Conservation (phyloP, 73 alveolate species). For the Paraurostyla sp. region DNA sequence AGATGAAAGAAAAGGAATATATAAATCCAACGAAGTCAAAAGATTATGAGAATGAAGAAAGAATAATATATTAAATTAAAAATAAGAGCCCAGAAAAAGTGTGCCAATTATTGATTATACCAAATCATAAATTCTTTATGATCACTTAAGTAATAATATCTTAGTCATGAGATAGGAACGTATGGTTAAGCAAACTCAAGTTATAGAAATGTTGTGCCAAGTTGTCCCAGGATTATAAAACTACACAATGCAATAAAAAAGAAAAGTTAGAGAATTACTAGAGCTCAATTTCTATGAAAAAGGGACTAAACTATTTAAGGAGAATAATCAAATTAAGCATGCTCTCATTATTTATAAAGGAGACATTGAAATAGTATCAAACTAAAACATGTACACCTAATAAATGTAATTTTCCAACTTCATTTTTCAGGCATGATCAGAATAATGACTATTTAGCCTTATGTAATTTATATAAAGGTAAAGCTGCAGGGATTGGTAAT, state of each 20-base stretch:
- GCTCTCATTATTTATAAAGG: neutral
- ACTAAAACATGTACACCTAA: neutral
- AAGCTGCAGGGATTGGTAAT: neutral
- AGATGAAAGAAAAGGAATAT: neutral
- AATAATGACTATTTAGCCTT: neutral
- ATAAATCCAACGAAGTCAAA: too few species aligned
- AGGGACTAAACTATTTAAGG: neutral
- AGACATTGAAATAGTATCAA: neutral
- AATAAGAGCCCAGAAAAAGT: too few species aligned
- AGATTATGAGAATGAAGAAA: too few species aligned
- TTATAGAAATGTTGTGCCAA: neutral
- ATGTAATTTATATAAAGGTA: neutral
- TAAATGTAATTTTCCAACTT: neutral
- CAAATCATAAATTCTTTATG: neutral
- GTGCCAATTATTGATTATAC: neutral
- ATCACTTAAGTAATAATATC: neutral
- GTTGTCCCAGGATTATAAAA: neutral
- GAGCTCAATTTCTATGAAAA: neutral
- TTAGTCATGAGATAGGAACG: neutral
- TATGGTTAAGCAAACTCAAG: neutral
- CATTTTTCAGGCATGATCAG: neutral
- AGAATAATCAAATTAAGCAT: neutral
- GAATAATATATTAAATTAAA: too few species aligned
- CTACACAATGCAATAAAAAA: neutral
- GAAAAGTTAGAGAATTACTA: neutral